A percentile compares a stretch with the other conserved stretches of the same genome.
Conservation (phyloP, 352 stramenopile species). For the Pythium phragmiticola region DNA sequence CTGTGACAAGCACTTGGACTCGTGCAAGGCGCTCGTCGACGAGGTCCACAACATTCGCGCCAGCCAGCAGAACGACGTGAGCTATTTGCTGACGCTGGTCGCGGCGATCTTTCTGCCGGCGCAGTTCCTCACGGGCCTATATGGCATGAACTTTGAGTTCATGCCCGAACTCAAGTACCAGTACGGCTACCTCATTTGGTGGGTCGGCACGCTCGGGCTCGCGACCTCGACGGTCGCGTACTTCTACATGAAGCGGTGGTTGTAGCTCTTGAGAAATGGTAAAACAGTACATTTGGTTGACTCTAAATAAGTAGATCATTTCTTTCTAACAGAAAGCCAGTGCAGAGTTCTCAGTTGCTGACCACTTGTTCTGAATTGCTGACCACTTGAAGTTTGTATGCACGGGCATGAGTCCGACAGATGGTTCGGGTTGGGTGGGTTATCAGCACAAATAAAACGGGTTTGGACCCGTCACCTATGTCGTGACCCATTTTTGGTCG, state of each 20-base stretch:
- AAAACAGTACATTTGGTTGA: constrained; percentile 3
- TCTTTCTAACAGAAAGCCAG: constrained; percentile 5
- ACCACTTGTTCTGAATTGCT: not conserved
- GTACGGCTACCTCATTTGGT: constrained; percentile 83
- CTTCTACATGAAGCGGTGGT: constrained; percentile 78
- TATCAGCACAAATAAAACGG: not conserved
- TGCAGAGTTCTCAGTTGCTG: not conserved
- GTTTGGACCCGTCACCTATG: not conserved
- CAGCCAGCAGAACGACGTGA: constrained; percentile 70
- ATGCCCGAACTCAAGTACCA: constrained; percentile 83
- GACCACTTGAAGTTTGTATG: not conserved
- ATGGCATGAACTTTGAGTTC: constrained; percentile 89
- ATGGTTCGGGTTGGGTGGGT: not conserved
- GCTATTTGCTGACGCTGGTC: constrained; percentile 78
- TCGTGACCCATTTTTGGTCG: constrained; percentile 7
- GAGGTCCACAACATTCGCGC: constrained; percentile 68
- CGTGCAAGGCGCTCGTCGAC: constrained; percentile 62
- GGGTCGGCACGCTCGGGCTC: constrained; percentile 55
- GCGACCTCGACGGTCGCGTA: constrained; percentile 42
- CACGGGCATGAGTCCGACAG: not conserved
- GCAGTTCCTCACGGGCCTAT: constrained; percentile 87
- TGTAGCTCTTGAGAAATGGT: constrained; percentile 28
- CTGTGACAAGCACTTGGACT: constrained; percentile 75
- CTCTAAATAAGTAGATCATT: constrained; percentile 1
- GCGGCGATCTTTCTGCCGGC: constrained; percentile 80